Base-by-base conservation (phyloP, 2,329 filamentous ascomycete species). In the Talaromyces islandicus region DNA sequence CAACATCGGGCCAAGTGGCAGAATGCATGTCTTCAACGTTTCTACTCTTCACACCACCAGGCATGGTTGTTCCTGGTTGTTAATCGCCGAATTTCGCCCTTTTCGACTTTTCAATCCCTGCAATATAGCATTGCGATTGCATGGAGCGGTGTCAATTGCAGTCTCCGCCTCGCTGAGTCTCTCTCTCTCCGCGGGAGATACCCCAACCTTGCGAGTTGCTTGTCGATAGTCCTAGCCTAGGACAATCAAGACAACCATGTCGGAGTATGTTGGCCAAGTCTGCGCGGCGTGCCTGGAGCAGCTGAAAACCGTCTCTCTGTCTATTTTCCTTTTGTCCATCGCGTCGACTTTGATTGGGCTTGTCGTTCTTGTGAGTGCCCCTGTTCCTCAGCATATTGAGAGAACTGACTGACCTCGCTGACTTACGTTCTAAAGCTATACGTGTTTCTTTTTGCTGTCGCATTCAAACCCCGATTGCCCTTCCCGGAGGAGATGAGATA, bases 401-500 rank as follows among this genome's bases (percentile, higher is more conserved):
- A 24, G 14, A 7, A 27, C 29, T 4, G 27, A 10, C 24, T 24
- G 21, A 7, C 24, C 10, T 12, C 3, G 11, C 25, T 54, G 14
- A 24, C 25, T 5, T 5, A 29, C 30, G 24, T n/a, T 29, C 32
- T 50, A 43, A 35, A 63, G 61, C 46, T 35, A 19, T 92, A 89
- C 70, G 69, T 85, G 56, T 76, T 87, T 62, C 83, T 97, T 54
- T 86, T 86, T 71, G 73, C 91, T 61, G 81, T 95, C 71, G 92
- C 92, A 9, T 92, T 92, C 17, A 85, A 87, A 56, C 94, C 94
- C 10, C 89, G 94, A 60, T 78, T 81, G 25, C 84, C 90, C 1
- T 80, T 87, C 35, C 81, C 84, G 4, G 91, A 90, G 32, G 94
- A 99, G 74, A 96, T 94, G 78, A 86, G 83, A 41, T 99, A 93